Evolutionary conservation across 2,329 filamentous ascomycete species (phyloP), one percentile per base, ranked within the genome.

Genomic region (Aspergillus latus): DNA sequence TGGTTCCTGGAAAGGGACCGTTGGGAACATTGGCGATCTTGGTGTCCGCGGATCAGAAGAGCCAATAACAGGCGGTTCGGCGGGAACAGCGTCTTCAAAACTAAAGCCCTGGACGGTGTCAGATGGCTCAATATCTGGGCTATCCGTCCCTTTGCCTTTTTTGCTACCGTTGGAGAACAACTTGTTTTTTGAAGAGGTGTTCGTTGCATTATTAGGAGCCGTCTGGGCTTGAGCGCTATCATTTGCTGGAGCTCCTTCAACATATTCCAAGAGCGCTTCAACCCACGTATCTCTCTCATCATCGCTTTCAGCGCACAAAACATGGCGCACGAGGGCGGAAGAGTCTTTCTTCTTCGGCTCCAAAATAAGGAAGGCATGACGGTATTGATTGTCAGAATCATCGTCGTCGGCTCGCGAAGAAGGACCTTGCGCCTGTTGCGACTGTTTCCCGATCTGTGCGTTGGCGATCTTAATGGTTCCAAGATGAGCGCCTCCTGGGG

Each of bases 271-370:
- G 40, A 99, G 79, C 21, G 90, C 88, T 56, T 95, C 89, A 1
- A 99, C 93, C 94, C 94, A 99, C 44, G 88, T 82, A 74, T 99
- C 94, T 58, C 94, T 86, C 76, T 99, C 94, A 57, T 82, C 82
- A 66, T 99, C 94, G 67, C 89, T 97, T 74, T 99, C 94, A 0
- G 94, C 93, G 71, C 94, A 99, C 15, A 99, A 80, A 0, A 99
- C 92, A 71, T 99, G 94, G 62, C 93, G 90, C 26, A 97, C 90
- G 52, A 93, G 83, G 63, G 89, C 92, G 21, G 82, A 87, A 0
- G 92, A 92, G 68, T 99, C 94, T 74, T 96, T 97, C 73, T 92
- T 91, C 78, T 99, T 99, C 1, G 93, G 93, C 69, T 99, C 94
- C 51, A 97, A 73, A 52, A 99, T 89, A 45, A 97, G 79, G 76